phyloP scores from a whole-genome alignment of 2,329 filamentous ascomycete species.

The Coniochaeta sp. region DNA sequence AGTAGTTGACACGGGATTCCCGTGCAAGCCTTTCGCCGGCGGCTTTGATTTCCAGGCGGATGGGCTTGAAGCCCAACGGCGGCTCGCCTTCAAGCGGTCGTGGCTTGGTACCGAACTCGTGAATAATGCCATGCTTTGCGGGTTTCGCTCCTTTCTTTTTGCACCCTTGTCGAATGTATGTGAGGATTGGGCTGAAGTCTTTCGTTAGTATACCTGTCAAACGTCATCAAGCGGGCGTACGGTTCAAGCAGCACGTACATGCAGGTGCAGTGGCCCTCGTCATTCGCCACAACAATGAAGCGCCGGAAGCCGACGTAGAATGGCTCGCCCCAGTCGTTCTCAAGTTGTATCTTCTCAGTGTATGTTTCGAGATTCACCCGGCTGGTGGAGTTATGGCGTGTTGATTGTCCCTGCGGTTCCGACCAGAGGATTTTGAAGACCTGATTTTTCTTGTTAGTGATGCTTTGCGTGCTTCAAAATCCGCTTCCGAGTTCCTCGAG shows the following conservation, averaged over 20 bases:
- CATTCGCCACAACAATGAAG: slow-evolving; percentile 45
- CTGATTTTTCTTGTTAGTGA: slow-evolving; percentile 12
- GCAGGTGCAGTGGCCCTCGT: slow-evolving; percentile 45
- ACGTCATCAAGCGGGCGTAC: neutral
- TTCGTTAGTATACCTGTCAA: neutral
- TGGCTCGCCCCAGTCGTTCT: slow-evolving; percentile 21
- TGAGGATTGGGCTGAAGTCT: slow-evolving; percentile 43
- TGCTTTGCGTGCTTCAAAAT: neutral
- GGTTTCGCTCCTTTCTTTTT: slow-evolving; percentile 45
- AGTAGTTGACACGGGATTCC: slow-evolving; percentile 51
- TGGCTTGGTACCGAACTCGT: slow-evolving; percentile 26
- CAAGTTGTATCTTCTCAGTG: slow-evolving; percentile 4
- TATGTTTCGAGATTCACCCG: slow-evolving; percentile 15
- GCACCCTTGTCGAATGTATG: slow-evolving; percentile 45
- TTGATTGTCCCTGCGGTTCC: slow-evolving; percentile 36
- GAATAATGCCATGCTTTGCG: slow-evolving; percentile 45
- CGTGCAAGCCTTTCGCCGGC: slow-evolving; percentile 33
- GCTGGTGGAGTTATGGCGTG: slow-evolving; percentile 12
- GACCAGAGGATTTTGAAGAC: slow-evolving; percentile 50
- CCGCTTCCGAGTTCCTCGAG: neutral
- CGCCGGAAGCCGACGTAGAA: slow-evolving; percentile 44
- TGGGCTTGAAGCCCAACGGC: slow-evolving; percentile 36
- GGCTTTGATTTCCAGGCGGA: slow-evolving; percentile 34
- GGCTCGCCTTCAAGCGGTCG: slow-evolving; percentile 32
- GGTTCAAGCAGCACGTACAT: slow-evolving; percentile 34